These are phyloP conservation scores for Suhomyces taliae DNA, from an alignment of 1,139 yeast genomes.

Conservation along the genomic window DNA sequence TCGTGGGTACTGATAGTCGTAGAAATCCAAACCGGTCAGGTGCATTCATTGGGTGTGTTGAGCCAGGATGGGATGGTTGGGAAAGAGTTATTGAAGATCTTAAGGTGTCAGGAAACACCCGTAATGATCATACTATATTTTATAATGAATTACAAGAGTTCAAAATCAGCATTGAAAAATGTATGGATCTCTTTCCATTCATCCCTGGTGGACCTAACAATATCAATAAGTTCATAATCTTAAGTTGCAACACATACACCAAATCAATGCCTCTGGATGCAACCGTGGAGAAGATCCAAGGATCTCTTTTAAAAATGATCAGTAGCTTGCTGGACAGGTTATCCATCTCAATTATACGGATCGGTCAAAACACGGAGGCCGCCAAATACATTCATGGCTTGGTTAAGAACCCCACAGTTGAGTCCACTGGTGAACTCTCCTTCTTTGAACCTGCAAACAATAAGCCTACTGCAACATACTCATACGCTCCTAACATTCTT, in stretches of 20 bases:
- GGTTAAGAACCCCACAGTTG: conserved; percentile 8
- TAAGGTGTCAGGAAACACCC: conserved; percentile 29
- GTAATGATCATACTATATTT: conserved; percentile 16
- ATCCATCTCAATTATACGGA: conserved; percentile 27
- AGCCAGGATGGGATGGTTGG: conserved; percentile 61
- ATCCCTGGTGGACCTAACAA: conserved; percentile 20
- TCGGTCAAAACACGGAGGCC: conserved; percentile 25
- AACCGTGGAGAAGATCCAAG: conserved; percentile 6
- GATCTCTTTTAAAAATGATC: conserved; percentile 11
- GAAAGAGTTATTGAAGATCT: conserved; percentile 44
- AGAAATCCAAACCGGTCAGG: conserved; percentile 39
- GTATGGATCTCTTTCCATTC: conserved; percentile 32
- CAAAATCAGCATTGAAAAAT: conserved; percentile 28
- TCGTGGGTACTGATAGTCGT: conserved; percentile 49
- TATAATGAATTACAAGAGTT: conserved; percentile 25
- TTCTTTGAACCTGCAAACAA: not conserved
- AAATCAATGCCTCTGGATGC: conserved; percentile 7
- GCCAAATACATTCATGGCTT: conserved; percentile 19
- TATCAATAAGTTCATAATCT: conserved; percentile 29
- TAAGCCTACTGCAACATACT: conserved; percentile 1
- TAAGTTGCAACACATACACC: conserved; percentile 23
- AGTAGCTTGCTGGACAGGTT: conserved; percentile 16
- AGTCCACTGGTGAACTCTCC: not conserved
- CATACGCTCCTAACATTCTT: conserved; percentile 21
- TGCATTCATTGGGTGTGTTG: conserved; percentile 55